Base-by-base conservation (phyloP, 805 yeast genomes). In the Kuraishia ogatae region DNA sequence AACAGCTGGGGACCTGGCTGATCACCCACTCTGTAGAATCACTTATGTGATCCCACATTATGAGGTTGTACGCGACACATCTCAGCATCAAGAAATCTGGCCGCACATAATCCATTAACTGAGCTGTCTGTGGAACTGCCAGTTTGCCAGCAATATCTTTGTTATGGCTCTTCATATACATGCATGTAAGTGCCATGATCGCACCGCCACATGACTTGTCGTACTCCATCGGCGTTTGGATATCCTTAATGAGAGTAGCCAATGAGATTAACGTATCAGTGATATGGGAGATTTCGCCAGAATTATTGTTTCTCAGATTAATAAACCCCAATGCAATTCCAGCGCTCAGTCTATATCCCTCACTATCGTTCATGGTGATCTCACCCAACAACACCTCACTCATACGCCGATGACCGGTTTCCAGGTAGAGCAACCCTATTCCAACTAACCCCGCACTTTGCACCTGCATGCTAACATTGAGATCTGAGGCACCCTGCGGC, bases 371-470 rank as follows among this genome's bases (percentile, higher is more conserved):
- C 6, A 67, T 62, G 4, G 84, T 75, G 1, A 93, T 72, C 64
- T 93, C 97, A 0, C 87, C 76, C 20, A 87, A 69, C 48, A 92
- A 71, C 39, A 89, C 80, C 57, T 87, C 94, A 55, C 92, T 85
- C 91, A 93, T 88, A 60, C 96, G 76, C 50, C 96, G 78, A 64
- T 91, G 96, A 58, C 84, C 91, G 4, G 90, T 81, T 53, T 81
- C 87, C 53, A 83, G 71, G 62, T 90, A 92, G 6, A 96, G 72
- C 54, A 96, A 72, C 0, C 99, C 99, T 55, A 94, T 82, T 0
- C 98, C 97, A 52, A 94, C 73, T 28, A 93, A 67, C 0, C 97
- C 98, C 0, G 97, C 97, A 0, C 96, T 83, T 66, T 94, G 98
- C 7, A 93, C 96, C 11, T 83, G 77, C 1, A 83, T 72, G 1